Evolutionary conservation across 2,329 filamentous ascomycete genomes (phyloP).

Genomic region (Xylariaceae sp.): DNA sequence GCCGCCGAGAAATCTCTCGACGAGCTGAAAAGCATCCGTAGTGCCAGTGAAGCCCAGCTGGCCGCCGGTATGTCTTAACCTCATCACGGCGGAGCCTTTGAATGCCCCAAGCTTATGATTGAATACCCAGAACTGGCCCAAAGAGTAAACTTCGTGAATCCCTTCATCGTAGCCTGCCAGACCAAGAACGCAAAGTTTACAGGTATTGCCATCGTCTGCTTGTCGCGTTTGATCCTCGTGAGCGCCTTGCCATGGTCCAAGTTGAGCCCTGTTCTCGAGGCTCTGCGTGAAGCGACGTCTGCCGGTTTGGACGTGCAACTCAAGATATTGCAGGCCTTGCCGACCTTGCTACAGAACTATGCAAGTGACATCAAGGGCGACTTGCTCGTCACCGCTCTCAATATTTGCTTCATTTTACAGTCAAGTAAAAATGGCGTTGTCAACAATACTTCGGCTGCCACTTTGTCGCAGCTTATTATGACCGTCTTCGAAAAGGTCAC

Average conservation of each 20-base stretch:
- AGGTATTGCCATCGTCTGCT: constrained; percentile 78
- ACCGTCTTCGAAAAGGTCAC: constrained; percentile 91
- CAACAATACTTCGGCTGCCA: constrained; percentile 94
- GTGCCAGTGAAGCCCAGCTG: constrained; percentile 73
- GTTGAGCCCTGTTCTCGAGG: constrained; percentile 82
- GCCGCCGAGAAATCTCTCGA: constrained; percentile 91
- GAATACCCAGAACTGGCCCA: constrained; percentile 71
- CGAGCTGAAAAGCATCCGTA: constrained; percentile 75
- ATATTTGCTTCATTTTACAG: constrained; percentile 89
- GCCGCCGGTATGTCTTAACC: constrained; percentile 56
- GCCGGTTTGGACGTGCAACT: constrained; percentile 86
- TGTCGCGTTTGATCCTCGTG: constrained; percentile 84
- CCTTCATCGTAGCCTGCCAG: constrained; percentile 88
- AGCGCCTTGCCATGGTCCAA: constrained; percentile 75
- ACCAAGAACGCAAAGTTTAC: constrained; percentile 91
- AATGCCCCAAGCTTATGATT: no score
- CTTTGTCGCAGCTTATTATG: constrained; percentile 88
- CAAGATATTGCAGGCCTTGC: constrained; percentile 90
- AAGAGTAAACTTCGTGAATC: constrained; percentile 80
- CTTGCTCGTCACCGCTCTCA: constrained; percentile 75
- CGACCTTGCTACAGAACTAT: constrained; percentile 88
- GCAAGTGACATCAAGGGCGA: constrained; percentile 76
- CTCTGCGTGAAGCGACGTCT: constrained; percentile 79
- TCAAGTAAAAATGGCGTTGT: constrained; percentile 90
- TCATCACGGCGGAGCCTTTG: no score